Base-by-base conservation (phyloP, 345 rosid species). In the Toxicodendron radicans region DNA sequence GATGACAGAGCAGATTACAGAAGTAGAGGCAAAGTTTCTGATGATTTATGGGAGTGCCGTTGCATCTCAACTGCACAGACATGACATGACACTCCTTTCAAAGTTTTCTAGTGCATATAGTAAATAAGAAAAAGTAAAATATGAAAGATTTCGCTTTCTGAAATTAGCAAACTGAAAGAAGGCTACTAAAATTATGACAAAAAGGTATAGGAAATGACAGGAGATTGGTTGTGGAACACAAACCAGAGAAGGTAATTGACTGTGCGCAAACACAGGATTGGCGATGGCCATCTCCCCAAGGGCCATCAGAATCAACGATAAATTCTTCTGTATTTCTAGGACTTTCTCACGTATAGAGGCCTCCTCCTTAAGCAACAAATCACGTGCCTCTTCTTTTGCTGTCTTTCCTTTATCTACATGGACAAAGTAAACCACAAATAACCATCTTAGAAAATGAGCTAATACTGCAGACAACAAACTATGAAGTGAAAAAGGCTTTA, bases 351-450 rank as follows among this genome's bases (percentile, higher is more conserved):
- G 96, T 73, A 81, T 77, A 12, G 86, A 80, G 58, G 91, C 90
- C 88, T 95, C 99, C 82, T 93, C 99, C 83, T 81, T 88, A 66
- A 95, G 98, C 90, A 95, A 74, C 79, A 89, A 73, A 73, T 93
- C 97, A 10, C 97, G 93, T 58, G 96, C 99, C 82, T 93, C 99
- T 83, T 92, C 98, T 80, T 95, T 95, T 63, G 97, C 89, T 6
- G 93, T 91, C 87, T 88, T 95, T 70, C 85, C 97, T 78, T 95
- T 95, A 71, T 93, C 99, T 95, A 75, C 23, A 69, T 32, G 70
- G 73, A 78, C 41, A 65, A 83, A 56, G 53, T 23, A 38, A 62
- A 72, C 48, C 68, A 11, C 66, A 71, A 57, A 27, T 60, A 74
- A 59, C 65, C 65, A 56, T 43, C 38, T 38, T 13, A 64, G 20